Evolutionary conservation across 2,329 filamentous ascomycete species (phyloP).

Genomic region (Endoconidiophora laricicola): DNA sequence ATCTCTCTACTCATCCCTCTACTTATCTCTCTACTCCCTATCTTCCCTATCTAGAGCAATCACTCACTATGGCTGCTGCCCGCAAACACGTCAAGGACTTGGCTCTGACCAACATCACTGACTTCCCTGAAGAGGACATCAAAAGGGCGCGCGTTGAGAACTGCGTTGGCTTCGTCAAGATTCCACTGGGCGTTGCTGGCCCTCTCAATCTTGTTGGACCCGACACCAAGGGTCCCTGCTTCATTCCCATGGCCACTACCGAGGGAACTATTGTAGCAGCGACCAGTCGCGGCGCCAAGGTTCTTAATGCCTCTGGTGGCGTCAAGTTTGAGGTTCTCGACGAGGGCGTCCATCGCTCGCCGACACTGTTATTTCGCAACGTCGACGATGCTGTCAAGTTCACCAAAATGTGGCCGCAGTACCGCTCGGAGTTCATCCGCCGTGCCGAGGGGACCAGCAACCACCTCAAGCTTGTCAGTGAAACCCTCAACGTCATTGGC

Average conservation of each 20-base stretch:
- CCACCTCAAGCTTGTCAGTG: neutral
- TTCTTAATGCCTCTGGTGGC: neutral
- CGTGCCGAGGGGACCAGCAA: neutral
- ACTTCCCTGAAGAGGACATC: neutral
- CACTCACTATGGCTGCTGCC: too few species aligned
- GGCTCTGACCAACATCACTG: neutral
- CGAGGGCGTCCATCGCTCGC: neutral
- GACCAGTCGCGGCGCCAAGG: constrained; percentile 5
- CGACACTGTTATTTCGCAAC: neutral
- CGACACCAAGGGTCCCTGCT: neutral
- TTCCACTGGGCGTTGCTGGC: constrained; percentile 3
- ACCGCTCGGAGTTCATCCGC: neutral
- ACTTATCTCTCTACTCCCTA: too few species aligned
- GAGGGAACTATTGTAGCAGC: constrained; percentile 4
- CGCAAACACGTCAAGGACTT: neutral
- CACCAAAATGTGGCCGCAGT: constrained; percentile 1
- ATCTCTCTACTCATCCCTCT: too few species aligned
- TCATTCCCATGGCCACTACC: constrained; percentile 2
- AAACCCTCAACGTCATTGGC: neutral
- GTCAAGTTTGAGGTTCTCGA: constrained; percentile 1
- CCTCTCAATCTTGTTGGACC: neutral
- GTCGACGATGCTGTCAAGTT: constrained; percentile 1
- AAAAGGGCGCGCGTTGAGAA: constrained; percentile 1
- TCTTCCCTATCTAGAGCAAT: too few species aligned
- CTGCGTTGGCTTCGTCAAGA: constrained; percentile 1